Evolutionary conservation across 179 eudicot species (phyloP).

Genomic region (Amaranthus tricolor): DNA sequence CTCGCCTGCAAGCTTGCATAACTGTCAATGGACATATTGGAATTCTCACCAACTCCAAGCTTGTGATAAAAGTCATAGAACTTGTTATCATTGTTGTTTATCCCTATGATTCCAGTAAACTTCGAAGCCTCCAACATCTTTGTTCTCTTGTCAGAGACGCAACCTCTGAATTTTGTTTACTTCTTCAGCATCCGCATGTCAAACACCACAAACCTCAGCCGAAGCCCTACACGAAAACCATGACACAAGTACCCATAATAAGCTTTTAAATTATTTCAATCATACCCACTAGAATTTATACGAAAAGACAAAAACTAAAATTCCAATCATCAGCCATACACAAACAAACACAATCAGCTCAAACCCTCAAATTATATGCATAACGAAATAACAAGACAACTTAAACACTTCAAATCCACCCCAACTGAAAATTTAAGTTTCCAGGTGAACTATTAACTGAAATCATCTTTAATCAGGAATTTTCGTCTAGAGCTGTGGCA

Average conservation of each 20-base stretch:
- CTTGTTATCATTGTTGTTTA: slow-evolving; percentile 55
- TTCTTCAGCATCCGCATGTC: slow-evolving; percentile 37
- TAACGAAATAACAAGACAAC: neutral
- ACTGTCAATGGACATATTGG: slow-evolving; percentile 83
- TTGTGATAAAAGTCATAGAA: slow-evolving; percentile 64
- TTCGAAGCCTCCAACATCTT: slow-evolving; percentile 83
- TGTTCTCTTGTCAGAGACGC: slow-evolving; percentile 18
- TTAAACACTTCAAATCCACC: neutral
- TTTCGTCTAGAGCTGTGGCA: neutral
- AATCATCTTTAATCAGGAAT: neutral
- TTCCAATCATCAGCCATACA: neutral
- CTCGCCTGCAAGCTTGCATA: slow-evolving; percentile 67
- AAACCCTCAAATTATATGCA: neutral
- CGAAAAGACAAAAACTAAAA: neutral
- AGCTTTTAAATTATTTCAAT: neutral
- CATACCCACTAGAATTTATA: neutral
- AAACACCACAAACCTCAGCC: slow-evolving; percentile 11
- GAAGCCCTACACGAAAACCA: slow-evolving; percentile 21
- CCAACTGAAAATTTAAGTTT: neutral
- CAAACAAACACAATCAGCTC: neutral
- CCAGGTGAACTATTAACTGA: neutral
- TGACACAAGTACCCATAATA: slow-evolving; percentile 9
- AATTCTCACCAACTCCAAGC: slow-evolving; percentile 79
- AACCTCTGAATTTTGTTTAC: slow-evolving; percentile 28
- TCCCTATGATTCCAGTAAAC: slow-evolving; percentile 61